Evolutionary conservation across 2,329 filamentous ascomycete species (phyloP).

Genomic region (Mycogone perniciosa): DNA sequence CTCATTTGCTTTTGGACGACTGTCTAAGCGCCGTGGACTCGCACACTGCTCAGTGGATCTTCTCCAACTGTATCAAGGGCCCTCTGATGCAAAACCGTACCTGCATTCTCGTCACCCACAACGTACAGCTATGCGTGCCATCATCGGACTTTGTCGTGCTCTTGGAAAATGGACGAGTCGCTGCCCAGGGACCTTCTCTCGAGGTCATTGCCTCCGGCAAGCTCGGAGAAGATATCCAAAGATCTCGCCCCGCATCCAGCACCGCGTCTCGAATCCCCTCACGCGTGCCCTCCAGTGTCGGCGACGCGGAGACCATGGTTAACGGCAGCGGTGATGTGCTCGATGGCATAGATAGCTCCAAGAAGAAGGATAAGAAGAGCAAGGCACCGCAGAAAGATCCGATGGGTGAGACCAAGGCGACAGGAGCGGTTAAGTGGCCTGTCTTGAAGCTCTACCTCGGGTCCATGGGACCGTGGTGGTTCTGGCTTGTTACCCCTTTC

Average conservation of each 20-base stretch:
- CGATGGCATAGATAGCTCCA: slow-evolving; percentile 40
- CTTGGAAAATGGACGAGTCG: slow-evolving; percentile 79
- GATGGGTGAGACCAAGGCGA: slow-evolving; percentile 71
- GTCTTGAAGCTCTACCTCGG: slow-evolving; percentile 80
- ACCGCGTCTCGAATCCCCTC: slow-evolving; percentile 69
- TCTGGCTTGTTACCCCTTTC: slow-evolving; percentile 71
- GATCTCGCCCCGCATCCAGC: slow-evolving; percentile 62
- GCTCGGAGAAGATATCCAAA: slow-evolving; percentile 78
- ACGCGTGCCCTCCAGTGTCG: slow-evolving; percentile 67
- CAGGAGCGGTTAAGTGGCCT: slow-evolving; percentile 78
- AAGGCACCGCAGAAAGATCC: slow-evolving; percentile 41
- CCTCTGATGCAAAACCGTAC: slow-evolving; percentile 83
- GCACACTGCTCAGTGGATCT: slow-evolving; percentile 97
- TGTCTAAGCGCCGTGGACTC: slow-evolving; percentile 95
- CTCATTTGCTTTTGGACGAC: slow-evolving; percentile 86
- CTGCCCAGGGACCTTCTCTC: slow-evolving; percentile 66
- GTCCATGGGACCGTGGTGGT: slow-evolving; percentile 96
- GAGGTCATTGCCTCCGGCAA: slow-evolving; percentile 82
- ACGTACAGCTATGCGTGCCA: slow-evolving; percentile 80
- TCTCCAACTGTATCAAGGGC: slow-evolving; percentile 84
- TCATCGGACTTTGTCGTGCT: slow-evolving; percentile 74
- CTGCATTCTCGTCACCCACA: slow-evolving; percentile 94
- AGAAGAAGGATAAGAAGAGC: slow-evolving; percentile 41
- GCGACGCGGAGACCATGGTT: slow-evolving; percentile 55
- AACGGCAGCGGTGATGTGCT: slow-evolving; percentile 42